Percentiles rank a stretch among this genome's conserved stretches.
These are phyloP conservation scores for Cercospora sojina DNA, from an alignment of 2,329 filamentous ascomycete species.

Conservation along the genomic window DNA sequence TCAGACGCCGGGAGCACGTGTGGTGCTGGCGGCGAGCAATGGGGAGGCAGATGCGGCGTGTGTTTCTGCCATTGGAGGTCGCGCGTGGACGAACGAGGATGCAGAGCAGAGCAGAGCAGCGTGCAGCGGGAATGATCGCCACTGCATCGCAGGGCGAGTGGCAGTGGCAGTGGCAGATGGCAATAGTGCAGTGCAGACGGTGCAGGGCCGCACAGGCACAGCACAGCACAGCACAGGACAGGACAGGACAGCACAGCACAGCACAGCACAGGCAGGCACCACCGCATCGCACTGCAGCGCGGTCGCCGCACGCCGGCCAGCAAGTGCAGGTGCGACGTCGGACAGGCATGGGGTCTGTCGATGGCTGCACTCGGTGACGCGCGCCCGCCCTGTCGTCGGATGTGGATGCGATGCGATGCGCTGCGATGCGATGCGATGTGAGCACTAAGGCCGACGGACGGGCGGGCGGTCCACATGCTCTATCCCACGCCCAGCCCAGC, in stretches of 20 bases:
- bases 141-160: constrained; percentile 14
- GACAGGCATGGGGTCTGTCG: neutral
- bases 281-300: neutral
- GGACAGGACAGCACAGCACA: too few species aligned
- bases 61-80: constrained; percentile 24
- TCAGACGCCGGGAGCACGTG: constrained; percentile 7
- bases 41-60: constrained; percentile 18
- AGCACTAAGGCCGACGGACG: neutral
- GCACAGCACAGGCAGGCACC: neutral
- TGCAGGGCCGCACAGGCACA: neutral
- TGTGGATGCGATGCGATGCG: neutral
- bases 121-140: constrained; percentile 22
- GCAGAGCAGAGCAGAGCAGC: constrained; percentile 23
- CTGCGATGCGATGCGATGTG: neutral
- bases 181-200: neutral
- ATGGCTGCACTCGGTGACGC: neutral
- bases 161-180: constrained; percentile 5
- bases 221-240: neutral
- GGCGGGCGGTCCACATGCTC: neutral
- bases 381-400: neutral
- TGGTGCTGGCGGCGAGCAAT: constrained; percentile 21
- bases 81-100: neutral
- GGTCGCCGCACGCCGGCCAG: neutral
- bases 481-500: constrained; percentile 15
- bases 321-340: neutral